Percentiles rank a stretch among this genome's conserved stretches.
These are phyloP conservation scores for Dictyostelium intermedium DNA, from an alignment of 78 protist genomes.

Conservation along the genomic window DNA sequence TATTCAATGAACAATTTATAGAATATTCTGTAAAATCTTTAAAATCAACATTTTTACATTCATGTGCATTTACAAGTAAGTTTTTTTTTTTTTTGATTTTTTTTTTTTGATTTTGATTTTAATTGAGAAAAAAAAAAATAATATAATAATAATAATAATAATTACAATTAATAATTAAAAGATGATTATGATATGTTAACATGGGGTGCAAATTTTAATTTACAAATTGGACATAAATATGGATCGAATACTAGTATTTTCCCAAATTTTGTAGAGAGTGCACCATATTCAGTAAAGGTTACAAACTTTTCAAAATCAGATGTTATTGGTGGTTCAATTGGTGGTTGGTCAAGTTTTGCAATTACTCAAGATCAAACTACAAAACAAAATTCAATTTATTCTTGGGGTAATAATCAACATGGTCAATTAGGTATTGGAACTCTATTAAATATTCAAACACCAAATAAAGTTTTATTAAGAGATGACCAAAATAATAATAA, in stretches of 20 bases:
- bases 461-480: background rate
- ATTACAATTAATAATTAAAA: background rate
- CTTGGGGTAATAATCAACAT: constrained; percentile 54
- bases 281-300: constrained; percentile 20
- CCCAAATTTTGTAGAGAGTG: constrained; percentile 45
- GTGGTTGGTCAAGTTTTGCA: constrained; percentile 53
- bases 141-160: background rate
- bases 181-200: constrained; percentile 43
- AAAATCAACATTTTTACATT: constrained; percentile 35
- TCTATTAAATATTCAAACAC: constrained; percentile 25
- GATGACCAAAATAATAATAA: background rate
- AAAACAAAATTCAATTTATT: background rate
- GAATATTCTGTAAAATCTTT: constrained; percentile 23
- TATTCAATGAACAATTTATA: constrained; percentile 24
- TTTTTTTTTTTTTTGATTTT: no score
- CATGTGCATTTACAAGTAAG: constrained; percentile 33
- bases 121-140: background rate
- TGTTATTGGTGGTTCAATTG: constrained; percentile 20
- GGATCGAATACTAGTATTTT: constrained; percentile 30
- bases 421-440: constrained; percentile 58
- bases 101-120: no score
- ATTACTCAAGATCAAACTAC: background rate
- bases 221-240: constrained; percentile 60
- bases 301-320: constrained; percentile 1
- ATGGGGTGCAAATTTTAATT: constrained; percentile 61